Evolutionary conservation across 1,139 yeast genomes (phyloP).

Genomic region (Geotrichum siamense): DNA sequence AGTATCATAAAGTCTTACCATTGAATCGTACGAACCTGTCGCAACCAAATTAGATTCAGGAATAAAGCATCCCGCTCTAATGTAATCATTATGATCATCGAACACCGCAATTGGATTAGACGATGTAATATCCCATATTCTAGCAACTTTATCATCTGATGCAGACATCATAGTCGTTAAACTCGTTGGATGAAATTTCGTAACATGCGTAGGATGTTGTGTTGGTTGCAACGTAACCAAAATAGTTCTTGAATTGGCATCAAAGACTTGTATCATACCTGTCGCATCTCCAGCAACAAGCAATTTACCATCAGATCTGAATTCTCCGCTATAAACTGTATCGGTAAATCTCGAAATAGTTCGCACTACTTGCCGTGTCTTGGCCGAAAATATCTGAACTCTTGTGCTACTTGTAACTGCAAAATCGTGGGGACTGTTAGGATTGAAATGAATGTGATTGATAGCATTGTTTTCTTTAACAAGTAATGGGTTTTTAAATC

Average conservation of each 20-base stretch:
- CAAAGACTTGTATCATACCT: slow-evolving; percentile 78
- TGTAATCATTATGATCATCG: slow-evolving; percentile 78
- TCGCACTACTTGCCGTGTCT: slow-evolving; percentile 83
- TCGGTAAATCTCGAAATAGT: slow-evolving; percentile 90
- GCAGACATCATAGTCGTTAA: slow-evolving; percentile 75
- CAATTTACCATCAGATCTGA: slow-evolving; percentile 72
- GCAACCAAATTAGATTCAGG: slow-evolving; percentile 70
- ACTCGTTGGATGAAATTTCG: slow-evolving; percentile 77
- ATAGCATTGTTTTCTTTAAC: slow-evolving; percentile 93
- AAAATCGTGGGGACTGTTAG: slow-evolving; percentile 80
- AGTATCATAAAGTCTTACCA: slow-evolving; percentile 78
- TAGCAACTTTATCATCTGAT: slow-evolving; percentile 80
- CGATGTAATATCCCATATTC: slow-evolving; percentile 79
- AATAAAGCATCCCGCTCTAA: slow-evolving; percentile 72
- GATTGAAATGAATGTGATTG: slow-evolving; percentile 80
- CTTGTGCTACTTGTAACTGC: slow-evolving; percentile 91
- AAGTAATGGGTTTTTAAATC: slow-evolving; percentile 72
- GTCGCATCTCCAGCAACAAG: slow-evolving; percentile 85
- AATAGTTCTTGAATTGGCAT: slow-evolving; percentile 72
- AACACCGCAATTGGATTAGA: slow-evolving; percentile 65
- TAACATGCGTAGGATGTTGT: slow-evolving; percentile 82
- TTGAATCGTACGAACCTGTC: slow-evolving; percentile 94
- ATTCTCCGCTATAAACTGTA: slow-evolving; percentile 80
- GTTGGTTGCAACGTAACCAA: slow-evolving; percentile 77
- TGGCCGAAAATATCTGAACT: slow-evolving; percentile 84